Evolutionary conservation across 805 yeast species (phyloP), one percentile per base, ranked within the genome.

Genomic region (Wickerhamomyces hampshirensis): DNA sequence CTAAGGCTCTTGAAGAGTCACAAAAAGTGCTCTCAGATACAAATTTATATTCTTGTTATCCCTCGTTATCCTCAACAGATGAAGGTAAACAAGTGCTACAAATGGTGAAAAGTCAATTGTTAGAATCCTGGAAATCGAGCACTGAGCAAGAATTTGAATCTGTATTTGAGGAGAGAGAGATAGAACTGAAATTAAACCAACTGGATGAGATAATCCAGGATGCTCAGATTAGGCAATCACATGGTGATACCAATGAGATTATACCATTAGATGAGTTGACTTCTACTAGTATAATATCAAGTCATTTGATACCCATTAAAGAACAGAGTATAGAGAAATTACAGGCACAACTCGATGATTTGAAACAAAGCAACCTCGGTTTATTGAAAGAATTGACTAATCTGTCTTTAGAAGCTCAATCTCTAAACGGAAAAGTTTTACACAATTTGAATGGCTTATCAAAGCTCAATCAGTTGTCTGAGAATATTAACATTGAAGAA

Each of bases 1-100:
- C 57, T 2, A 66, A 73, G 38, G 80, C 83, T 0, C 60, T 77
- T 9, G 71, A 69, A 18, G 77, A 71, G 43, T 66, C 77, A 3
- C 68, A 73, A 33, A 68, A 65, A 41, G 63, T 69, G 17, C 51
- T 77, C 18, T 60, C 72, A 4, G 55, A 63, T 6, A 80, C 73
- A 13, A 72, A 71, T 39, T 50, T 77, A 14, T 53, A 61, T 18
- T 45, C 64, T 11, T 77, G 82, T 46, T 77, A 69, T 47, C 84
- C 84, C 4, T 53, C 62, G 5, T 56, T 76, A 6, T 62, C 74
- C 3, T 36, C 49, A 6, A 50, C 69, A 10, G 57, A 55, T 12
- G 64, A 62, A 10, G 80, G 79, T 1, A 47, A 54, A 12, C 56
- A 55, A 18, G 53, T 66, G 1, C 55, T 77, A 9, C 63, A 66